Conservation (phyloP, 129 eudicot species). For the Tagetes erecta region DNA sequence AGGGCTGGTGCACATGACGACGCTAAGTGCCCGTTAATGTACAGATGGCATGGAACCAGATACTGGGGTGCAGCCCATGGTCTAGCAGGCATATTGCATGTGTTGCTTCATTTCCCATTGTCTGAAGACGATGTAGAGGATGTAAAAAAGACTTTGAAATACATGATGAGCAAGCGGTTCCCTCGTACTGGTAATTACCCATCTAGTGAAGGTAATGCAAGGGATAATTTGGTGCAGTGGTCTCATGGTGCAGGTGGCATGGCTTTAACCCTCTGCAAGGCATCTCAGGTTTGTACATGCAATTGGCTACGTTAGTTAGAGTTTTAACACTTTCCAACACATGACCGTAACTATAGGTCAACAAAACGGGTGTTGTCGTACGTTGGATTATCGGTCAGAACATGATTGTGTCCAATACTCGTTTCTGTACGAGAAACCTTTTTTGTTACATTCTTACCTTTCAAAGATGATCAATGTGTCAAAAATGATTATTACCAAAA, state of each 20-base stretch:
- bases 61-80: conserved; percentile 97
- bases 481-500: no score
- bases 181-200: conserved; percentile 90
- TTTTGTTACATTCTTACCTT: not conserved
- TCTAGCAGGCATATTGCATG: conserved; percentile 86
- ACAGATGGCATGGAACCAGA: conserved; percentile 91
- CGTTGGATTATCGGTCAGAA: not conserved
- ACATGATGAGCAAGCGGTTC: conserved; percentile 87
- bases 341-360: not conserved
- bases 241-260: conserved; percentile 89
- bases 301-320: not conserved
- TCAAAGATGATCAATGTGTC: not conserved
- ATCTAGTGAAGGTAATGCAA: conserved; percentile 77
- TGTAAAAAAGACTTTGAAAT: conserved; percentile 68
- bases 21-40: conserved; percentile 69
- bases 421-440: not conserved
- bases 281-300: conserved; percentile 61
- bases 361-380: not conserved
- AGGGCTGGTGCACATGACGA: conserved; percentile 72
- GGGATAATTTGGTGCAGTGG: conserved; percentile 88
- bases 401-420: not conserved
- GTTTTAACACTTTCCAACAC: not conserved
- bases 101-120: conserved; percentile 70
- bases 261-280: conserved; percentile 84
- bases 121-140: conserved; percentile 61